Conservation (phyloP, 139 green algal genomes). For the Eudorina sp. region DNA sequence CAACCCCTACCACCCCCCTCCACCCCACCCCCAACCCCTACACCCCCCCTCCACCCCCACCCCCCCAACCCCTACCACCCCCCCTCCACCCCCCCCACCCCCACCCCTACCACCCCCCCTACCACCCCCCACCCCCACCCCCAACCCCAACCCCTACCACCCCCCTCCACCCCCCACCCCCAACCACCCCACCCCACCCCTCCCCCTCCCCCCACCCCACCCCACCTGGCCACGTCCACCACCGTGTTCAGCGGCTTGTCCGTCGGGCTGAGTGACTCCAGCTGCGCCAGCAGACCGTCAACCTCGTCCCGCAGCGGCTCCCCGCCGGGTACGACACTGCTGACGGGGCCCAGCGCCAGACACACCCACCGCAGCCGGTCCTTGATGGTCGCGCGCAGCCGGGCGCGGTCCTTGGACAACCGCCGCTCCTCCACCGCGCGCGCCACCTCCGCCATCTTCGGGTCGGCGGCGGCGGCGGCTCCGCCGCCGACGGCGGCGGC, state of each 20-base stretch:
- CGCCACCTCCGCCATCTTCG: not conserved
- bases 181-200: too few relatives aligned
- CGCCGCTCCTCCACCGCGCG: constrained; percentile 8
- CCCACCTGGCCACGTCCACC: not conserved
- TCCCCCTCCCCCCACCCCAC: too few relatives aligned
- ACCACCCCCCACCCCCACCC: too few relatives aligned
- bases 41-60: too few relatives aligned
- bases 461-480: not conserved
- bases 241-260: constrained; percentile 51
- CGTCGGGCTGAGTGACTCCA: constrained; percentile 45
- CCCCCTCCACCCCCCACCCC: too few relatives aligned
- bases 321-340: constrained; percentile 53
- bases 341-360: constrained; percentile 47
- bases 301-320: constrained; percentile 55
- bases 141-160: too few relatives aligned
- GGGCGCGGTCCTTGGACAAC: not conserved
- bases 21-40: too few relatives aligned
- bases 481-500: not conserved
- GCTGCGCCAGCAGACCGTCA: constrained; percentile 51
- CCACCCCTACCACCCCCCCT: too few relatives aligned
- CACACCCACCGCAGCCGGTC: constrained; percentile 48
- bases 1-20: too few relatives aligned
- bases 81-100: too few relatives aligned
- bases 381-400: constrained; percentile 47
- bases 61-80: too few relatives aligned